phyloP scores from a whole-genome alignment of 108 stramenopile genomes.

The Skeletonema grethae region DNA sequence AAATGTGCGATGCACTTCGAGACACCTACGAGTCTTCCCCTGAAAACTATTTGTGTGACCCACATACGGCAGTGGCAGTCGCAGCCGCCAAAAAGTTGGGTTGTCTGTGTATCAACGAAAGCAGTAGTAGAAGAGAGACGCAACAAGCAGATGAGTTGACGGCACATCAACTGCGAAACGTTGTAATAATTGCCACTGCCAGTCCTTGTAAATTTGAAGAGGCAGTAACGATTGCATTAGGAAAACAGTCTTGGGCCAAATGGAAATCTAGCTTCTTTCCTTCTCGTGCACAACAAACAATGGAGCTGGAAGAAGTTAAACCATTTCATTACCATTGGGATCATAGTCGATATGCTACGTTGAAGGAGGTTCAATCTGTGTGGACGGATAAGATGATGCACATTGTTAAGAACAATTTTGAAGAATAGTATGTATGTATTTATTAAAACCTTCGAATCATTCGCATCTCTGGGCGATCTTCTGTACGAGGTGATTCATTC shows the following conservation, averaged over 20 bases:
- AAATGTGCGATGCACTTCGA: conserved; percentile 63
- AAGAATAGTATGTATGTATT: neutral
- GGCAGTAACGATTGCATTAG: conserved; percentile 63
- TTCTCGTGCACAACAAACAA: conserved; percentile 30
- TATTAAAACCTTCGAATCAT: no score
- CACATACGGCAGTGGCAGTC: conserved; percentile 87
- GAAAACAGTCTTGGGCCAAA: conserved; percentile 57
- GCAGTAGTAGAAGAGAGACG: neutral
- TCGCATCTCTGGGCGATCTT: no score
- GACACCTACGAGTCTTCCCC: conserved; percentile 22
- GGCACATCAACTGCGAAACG: neutral
- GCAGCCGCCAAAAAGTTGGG: conserved; percentile 69
- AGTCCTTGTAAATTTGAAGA: conserved; percentile 87
- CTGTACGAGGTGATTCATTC: no score
- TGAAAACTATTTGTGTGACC: conserved; percentile 66
- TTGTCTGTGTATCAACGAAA: conserved; percentile 24
- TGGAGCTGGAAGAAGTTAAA: conserved; percentile 27
- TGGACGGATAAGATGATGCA: conserved; percentile 42
- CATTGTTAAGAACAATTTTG: conserved; percentile 29
- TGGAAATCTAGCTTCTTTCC: conserved; percentile 62
- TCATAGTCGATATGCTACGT: conserved; percentile 12
- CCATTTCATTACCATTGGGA: conserved; percentile 23
- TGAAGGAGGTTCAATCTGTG: conserved; percentile 35
- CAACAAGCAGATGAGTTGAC: neutral
- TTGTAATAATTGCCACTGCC: conserved; percentile 81